Evolutionary conservation across 2,329 filamentous ascomycete genomes (phyloP).

Genomic region (Pyricularia grisea): DNA sequence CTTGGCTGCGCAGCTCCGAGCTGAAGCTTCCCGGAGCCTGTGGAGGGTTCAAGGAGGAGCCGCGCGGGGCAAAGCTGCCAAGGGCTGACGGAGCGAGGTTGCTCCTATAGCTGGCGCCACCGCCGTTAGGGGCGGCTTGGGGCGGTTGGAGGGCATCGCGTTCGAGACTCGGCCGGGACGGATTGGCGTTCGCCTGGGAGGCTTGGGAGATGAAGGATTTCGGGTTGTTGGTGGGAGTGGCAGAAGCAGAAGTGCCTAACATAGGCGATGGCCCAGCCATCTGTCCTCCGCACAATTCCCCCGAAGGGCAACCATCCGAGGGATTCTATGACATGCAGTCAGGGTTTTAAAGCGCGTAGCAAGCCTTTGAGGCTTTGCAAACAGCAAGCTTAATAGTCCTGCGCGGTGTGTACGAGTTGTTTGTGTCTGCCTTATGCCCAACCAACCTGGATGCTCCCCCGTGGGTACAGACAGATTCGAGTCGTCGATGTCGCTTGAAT

Average conservation of each 20-base stretch:
- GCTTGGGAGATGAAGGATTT: conserved; percentile 39
- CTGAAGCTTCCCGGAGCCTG: conserved; percentile 79
- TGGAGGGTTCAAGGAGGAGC: conserved; percentile 60
- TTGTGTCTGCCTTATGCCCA: neutral
- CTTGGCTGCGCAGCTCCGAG: conserved; percentile 69
- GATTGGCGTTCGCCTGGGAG: conserved; percentile 23
- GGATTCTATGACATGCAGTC: conserved; percentile 2
- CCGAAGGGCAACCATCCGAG: conserved; percentile 5
- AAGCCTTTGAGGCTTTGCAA: neutral
- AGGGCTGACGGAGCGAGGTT: conserved; percentile 36
- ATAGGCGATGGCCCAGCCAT: conserved; percentile 31
- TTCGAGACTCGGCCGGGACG: conserved; percentile 39
- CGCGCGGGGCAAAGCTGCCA: conserved; percentile 56
- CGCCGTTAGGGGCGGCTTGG: conserved; percentile 35
- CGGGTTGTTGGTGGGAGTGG: conserved; percentile 36
- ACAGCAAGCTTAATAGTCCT: neutral
- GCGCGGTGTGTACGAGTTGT: neutral
- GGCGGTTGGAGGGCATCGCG: conserved; percentile 39
- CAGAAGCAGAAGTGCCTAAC: conserved; percentile 44
- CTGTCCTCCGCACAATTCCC: conserved; percentile 17
- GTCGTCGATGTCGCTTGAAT: neutral
- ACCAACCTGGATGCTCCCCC: neutral
- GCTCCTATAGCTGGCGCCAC: conserved; percentile 24
- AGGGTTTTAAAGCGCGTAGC: neutral
- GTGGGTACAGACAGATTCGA: neutral